Evolutionary conservation across 495 filamentous ascomycete species (phyloP).

Genomic region (Viridothelium virens): DNA sequence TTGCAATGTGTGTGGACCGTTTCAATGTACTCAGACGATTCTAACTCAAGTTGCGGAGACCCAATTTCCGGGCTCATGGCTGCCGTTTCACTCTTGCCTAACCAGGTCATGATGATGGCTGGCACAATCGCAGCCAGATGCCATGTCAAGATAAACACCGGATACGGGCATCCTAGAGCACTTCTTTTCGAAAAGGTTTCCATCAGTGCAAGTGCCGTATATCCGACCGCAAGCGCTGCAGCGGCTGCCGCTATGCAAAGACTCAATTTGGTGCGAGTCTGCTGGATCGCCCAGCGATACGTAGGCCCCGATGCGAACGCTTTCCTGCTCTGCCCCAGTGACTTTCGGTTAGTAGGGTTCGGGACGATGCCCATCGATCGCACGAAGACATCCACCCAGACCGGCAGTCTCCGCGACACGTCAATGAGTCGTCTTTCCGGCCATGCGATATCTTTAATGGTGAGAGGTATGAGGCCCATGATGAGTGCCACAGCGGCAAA

Average conservation of each 20-base stretch:
- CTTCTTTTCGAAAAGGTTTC: constrained; percentile 20
- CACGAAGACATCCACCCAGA: constrained; percentile 16
- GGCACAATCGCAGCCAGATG: constrained; percentile 19
- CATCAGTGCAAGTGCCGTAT: constrained; percentile 15
- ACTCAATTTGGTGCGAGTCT: background rate
- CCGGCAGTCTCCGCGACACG: constrained; percentile 14
- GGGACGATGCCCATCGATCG: constrained; percentile 22
- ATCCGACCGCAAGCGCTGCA: constrained; percentile 2
- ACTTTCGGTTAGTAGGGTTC: background rate
- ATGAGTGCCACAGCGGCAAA: constrained; percentile 24
- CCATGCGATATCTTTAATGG: constrained; percentile 25
- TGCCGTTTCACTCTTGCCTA: constrained; percentile 6
- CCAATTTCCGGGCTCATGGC: background rate
- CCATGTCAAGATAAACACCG: constrained; percentile 16
- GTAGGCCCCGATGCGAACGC: background rate
- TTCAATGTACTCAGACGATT: background rate
- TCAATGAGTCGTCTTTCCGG: constrained; percentile 17
- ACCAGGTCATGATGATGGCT: constrained; percentile 14
- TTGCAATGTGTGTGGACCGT: background rate
- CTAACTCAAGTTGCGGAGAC: background rate
- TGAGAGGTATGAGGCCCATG: constrained; percentile 25
- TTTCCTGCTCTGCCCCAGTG: background rate
- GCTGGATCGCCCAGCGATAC: background rate
- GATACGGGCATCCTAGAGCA: constrained; percentile 20
- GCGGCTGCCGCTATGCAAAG: background rate